These are phyloP conservation scores for Helichrysum umbraculigerum DNA, from an alignment of 129 eudicot species.

Conservation along the genomic window DNA sequence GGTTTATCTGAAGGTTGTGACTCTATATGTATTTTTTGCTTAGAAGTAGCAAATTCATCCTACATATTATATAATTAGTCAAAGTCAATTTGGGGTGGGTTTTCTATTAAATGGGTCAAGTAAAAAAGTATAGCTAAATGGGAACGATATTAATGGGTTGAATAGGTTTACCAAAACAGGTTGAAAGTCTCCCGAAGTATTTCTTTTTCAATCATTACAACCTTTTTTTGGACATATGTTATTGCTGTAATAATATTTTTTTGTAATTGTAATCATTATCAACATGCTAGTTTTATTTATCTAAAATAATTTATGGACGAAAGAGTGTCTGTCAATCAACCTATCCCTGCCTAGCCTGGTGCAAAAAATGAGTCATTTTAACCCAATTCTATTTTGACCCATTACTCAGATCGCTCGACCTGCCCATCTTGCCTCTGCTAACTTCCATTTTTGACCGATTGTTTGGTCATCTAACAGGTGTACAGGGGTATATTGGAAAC, in stretches of 20 bases:
- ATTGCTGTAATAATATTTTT: neutral
- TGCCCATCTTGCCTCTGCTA: neutral
- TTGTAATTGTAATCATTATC: neutral
- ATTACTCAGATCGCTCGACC: neutral
- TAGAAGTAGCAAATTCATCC: neutral
- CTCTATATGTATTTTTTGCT: neutral
- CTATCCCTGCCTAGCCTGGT: too few species aligned
- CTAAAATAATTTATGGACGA: neutral
- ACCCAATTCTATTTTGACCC: neutral
- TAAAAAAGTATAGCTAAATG: neutral
- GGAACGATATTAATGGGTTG: neutral
- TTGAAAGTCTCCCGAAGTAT: neutral
- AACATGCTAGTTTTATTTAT: neutral
- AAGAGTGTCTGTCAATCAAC: too few species aligned
- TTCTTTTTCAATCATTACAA: too few species aligned
- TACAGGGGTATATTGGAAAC: conserved; percentile 63
- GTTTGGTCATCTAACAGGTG: conserved; percentile 42
- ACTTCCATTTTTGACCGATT: neutral
- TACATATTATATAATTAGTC: neutral
- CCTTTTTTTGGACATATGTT: neutral
- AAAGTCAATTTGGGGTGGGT: neutral
- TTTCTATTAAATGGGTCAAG: neutral
- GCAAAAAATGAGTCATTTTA: too few species aligned
- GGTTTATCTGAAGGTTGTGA: conserved; percentile 56
- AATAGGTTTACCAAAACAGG: neutral